Evolutionary conservation across 495 filamentous ascomycete genomes (phyloP).

Genomic region (Aspergillus leporis): DNA sequence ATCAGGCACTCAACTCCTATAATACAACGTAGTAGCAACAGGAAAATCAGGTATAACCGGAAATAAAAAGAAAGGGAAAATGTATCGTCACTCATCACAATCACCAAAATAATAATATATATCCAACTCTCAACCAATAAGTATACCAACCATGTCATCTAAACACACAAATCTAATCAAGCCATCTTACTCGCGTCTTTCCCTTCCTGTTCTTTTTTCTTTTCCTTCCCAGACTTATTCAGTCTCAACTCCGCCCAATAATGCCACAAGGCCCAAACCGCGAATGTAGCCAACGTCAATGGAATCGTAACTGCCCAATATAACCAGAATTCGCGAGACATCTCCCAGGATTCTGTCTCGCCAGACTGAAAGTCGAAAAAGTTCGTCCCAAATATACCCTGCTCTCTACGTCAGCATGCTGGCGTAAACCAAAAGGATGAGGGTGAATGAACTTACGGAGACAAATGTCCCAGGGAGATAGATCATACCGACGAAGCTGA

Average conservation of each 20-base stretch:
- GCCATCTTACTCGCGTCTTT: neutral
- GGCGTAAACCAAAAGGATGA: neutral
- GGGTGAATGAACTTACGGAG: slow-evolving; percentile 21
- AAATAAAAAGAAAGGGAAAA: too few relatives aligned
- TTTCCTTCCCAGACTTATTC: neutral
- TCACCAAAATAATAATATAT: too few relatives aligned
- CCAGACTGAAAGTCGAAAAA: slow-evolving; percentile 31
- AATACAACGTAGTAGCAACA: too few relatives aligned
- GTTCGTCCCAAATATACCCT: slow-evolving; percentile 38
- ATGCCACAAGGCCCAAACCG: slow-evolving; percentile 29
- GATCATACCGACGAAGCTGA: slow-evolving; percentile 34
- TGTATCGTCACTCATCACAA: too few relatives aligned
- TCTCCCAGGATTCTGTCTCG: slow-evolving; percentile 14
- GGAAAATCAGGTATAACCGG: too few relatives aligned
- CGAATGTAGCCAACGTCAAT: slow-evolving; percentile 27
- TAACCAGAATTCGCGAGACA: slow-evolving; percentile 31
- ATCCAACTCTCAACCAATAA: too few relatives aligned
- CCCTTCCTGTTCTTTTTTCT: neutral
- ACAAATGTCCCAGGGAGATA: slow-evolving; percentile 45
- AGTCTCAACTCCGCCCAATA: slow-evolving; percentile 2
- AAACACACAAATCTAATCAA: neutral
- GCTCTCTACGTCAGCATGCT: neutral
- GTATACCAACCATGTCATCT: too few relatives aligned
- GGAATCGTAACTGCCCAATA: slow-evolving; percentile 36
- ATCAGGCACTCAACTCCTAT: too few relatives aligned